These are phyloP conservation scores for Juglanconis sp. DNA, from an alignment of 2,329 filamentous ascomycete genomes.

Conservation along the genomic window DNA sequence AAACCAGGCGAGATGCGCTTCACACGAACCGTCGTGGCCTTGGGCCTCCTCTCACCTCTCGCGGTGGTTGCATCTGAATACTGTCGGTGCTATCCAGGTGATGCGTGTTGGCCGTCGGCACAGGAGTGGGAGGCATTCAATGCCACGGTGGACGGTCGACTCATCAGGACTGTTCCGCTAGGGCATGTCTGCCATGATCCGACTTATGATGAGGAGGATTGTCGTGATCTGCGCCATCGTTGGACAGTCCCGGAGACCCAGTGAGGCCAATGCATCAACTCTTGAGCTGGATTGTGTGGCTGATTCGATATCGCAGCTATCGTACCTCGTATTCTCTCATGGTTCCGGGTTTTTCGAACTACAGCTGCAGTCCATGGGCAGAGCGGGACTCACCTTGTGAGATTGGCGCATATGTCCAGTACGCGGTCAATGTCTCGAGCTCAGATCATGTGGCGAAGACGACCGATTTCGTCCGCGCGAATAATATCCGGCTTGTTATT, in stretches of 20 bases:
- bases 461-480: background rate
- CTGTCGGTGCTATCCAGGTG: background rate
- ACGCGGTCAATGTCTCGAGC: conserved; percentile 24
- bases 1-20: no score
- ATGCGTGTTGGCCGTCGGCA: background rate
- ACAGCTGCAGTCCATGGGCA: conserved; percentile 34
- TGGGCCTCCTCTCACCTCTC: no score
- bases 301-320: background rate
- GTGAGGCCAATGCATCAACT: background rate
- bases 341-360: background rate
- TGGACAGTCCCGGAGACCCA: background rate
- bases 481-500: background rate
- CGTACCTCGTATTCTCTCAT: background rate
- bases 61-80: background rate
- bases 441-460: conserved; percentile 16
- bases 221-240: background rate
- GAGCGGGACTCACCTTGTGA: conserved; percentile 38
- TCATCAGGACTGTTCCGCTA: conserved; percentile 36
- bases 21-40: no score
- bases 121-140: conserved; percentile 34
- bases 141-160: conserved; percentile 38
- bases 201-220: background rate
- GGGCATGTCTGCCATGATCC: background rate
- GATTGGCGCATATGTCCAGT: conserved; percentile 34
- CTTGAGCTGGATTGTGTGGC: background rate